Evolutionary conservation across 1,284 basidiomycete species (phyloP), one percentile per base, ranked within the genome.

Genomic region (Moniliophthora roreri): DNA sequence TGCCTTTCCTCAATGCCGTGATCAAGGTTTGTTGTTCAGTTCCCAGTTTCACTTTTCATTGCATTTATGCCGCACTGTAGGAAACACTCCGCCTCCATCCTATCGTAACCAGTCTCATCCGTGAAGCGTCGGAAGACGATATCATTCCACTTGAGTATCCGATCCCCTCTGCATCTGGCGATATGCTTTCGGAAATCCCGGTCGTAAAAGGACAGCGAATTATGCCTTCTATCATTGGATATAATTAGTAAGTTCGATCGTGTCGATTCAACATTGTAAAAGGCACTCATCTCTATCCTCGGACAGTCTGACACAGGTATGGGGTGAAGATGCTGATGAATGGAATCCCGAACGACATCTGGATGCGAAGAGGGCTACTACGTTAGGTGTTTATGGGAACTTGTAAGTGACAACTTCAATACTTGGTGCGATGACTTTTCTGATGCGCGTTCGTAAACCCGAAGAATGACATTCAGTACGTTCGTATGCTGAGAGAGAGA

Each of bases 1-100:
- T 71, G 65, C 57, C 51, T 5, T 60, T 44, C 24, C 40, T 63
- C 28, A 57, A 56, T 3, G 63, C 63, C 1, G 51, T 58, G 3
- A 57, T 66, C 23, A 65, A 65, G 57, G 63, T 63, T 20, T 18
- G 20, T 28, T 38, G 7, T n/a, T 13, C 11, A 11, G 28, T 32
- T 11, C 35, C 21, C 37, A 10, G 35, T 24, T 7, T 15, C 15
- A 15, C 2, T 36, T 34, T 32, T 35, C 15, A 16, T 8, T 15
- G 37, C 21, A 23, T n/a, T 11, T 32, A 6, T 32, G 28, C 6
- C 28, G 6, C 11, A 6, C 26, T 40, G 4, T 44, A 64, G 60
- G 62, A 63, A 50, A 48, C 49, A 7, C 55, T 63, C n/a, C 51
- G 63, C n/a, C 23, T 57, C 20, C 50, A 58, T 49, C 58, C 61